Percentiles rank a stretch among this genome's conserved stretches.
Conservation (phyloP, 495 filamentous ascomycete genomes). For the Xylaria scruposa region DNA sequence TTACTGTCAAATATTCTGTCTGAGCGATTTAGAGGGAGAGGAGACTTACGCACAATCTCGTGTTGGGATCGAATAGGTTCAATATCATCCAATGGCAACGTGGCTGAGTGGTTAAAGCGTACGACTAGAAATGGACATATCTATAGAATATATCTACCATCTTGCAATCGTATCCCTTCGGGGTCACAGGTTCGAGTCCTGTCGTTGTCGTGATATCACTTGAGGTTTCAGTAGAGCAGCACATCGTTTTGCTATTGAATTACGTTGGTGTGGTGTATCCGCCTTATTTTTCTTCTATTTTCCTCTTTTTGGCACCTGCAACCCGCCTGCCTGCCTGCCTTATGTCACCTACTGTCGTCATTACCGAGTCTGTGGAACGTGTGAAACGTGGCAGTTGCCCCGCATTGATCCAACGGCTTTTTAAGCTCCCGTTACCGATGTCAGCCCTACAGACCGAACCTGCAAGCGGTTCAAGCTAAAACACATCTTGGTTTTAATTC, state of each 20-base stretch:
- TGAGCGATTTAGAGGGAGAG: too few relatives aligned
- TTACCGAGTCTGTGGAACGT: not conserved
- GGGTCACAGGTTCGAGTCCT: conserved; percentile 32
- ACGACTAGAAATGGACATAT: conserved; percentile 22
- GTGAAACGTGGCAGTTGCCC: not conserved
- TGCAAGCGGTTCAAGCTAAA: not conserved
- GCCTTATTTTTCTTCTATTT: not conserved
- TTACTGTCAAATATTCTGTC: too few relatives aligned
- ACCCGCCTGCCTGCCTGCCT: not conserved
- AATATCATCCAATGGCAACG: conserved; percentile 7
- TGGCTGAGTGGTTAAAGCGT: conserved; percentile 32
- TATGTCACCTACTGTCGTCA: too few relatives aligned
- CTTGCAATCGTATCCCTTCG: conserved; percentile 27
- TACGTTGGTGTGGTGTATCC: not conserved
- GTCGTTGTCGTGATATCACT: conserved; percentile 20
- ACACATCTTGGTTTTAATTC: too few relatives aligned
- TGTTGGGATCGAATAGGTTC: too few relatives aligned
- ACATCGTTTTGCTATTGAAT: not conserved
- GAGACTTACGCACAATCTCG: too few relatives aligned
- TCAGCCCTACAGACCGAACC: not conserved
- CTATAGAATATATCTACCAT: too few relatives aligned
- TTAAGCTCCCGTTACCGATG: conserved; percentile 2
- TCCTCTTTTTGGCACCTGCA: not conserved
- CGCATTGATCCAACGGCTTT: not conserved
- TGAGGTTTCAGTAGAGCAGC: too few relatives aligned